Evolutionary conservation across 1,139 yeast genomes (phyloP), one percentile per base, ranked within the genome.

Genomic region (Candida pseudoviswanathii): DNA sequence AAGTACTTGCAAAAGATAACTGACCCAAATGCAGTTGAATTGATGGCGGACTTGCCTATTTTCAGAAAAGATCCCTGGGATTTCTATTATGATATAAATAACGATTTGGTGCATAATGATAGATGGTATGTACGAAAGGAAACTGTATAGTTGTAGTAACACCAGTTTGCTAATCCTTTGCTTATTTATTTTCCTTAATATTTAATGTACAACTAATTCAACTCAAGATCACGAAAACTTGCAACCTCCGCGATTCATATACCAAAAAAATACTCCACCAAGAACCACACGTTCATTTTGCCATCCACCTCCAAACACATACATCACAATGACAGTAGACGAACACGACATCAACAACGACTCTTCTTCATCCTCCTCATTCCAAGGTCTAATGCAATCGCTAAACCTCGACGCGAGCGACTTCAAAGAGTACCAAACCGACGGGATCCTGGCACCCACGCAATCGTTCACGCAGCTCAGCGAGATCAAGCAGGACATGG

Each of bases 41-140:
- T 54, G 7, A 43, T 62, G 43, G 64, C 61, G 0, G 71, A 66
- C 45, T 60, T 71, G 36, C 73, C 75, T 6, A 52, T 70, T 21
- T 57, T 65, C 33, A 58, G 78, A 49, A 72, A 73, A 51, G 78
- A 73, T 57, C 54, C 73, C n/a, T 72, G 74, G 74, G 77, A 71
- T 45, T 73, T 70, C 50, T 71, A 63, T 48, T 60, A 70, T 45
- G 78, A 72, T 47, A 59, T 72, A 11, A 66, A 59, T 45, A 47
- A 59, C 11, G 57, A 59, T 9, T 38, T 41, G 3, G 68, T 60
- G 6, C 45, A 58, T 10, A 53, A 57, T 47, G 68, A 62, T 46
- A 50, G 55, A 24, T 70, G 75, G 75, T 69, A 59, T 45, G 55
- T 61, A 27, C 22, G 37, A 31, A 41, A 30, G 25, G 38, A 41